These are phyloP conservation scores for Yarrowia sp. DNA, from an alignment of 805 yeast species.

Conservation along the genomic window DNA sequence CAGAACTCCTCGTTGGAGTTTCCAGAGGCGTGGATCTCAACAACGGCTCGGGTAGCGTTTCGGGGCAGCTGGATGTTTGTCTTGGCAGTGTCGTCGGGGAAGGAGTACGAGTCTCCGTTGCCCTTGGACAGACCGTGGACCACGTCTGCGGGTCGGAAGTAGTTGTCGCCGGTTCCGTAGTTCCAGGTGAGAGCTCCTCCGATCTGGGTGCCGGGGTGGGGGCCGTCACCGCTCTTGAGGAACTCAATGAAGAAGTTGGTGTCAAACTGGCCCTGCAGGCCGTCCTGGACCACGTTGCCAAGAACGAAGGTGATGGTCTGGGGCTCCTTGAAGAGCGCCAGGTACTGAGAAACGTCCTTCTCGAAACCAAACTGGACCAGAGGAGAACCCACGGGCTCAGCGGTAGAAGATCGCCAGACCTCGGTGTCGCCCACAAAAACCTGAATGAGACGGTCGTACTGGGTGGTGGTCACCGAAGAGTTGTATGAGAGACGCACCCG, in stretches of 20 bases:
- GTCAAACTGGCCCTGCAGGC: conserved; percentile 66
- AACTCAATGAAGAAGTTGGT: conserved; percentile 60
- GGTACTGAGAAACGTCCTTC: conserved; percentile 70
- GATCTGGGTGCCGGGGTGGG: conserved; percentile 46
- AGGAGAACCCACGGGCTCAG: conserved; percentile 63
- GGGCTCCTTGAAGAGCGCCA: conserved; percentile 56
- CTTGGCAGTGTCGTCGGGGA: conserved; percentile 58
- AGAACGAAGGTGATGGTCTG: conserved; percentile 61
- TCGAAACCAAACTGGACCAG: conserved; percentile 54
- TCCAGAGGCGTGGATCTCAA: conserved; percentile 73
- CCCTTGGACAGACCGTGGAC: conserved; percentile 44
- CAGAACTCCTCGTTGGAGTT: conserved; percentile 85
- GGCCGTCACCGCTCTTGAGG: conserved; percentile 50
- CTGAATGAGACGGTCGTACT: conserved; percentile 53
- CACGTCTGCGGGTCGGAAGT: conserved; percentile 45
- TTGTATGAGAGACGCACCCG: conserved; percentile 51
- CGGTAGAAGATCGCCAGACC: conserved; percentile 85
- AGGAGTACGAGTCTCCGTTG: conserved; percentile 46
- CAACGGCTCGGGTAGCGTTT: conserved; percentile 64
- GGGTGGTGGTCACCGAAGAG: conserved; percentile 49
- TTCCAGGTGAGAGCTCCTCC: conserved; percentile 18
- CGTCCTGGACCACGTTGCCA: conserved; percentile 62
- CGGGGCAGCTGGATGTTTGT: conserved; percentile 56
- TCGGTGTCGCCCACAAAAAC: conserved; percentile 59
- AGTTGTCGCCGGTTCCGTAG: conserved; percentile 58